Percentiles rank a stretch among this genome's conserved stretches.
phyloP scores from a whole-genome alignment of 2,329 filamentous ascomycete genomes.

The Colletotrichum limetticola region DNA sequence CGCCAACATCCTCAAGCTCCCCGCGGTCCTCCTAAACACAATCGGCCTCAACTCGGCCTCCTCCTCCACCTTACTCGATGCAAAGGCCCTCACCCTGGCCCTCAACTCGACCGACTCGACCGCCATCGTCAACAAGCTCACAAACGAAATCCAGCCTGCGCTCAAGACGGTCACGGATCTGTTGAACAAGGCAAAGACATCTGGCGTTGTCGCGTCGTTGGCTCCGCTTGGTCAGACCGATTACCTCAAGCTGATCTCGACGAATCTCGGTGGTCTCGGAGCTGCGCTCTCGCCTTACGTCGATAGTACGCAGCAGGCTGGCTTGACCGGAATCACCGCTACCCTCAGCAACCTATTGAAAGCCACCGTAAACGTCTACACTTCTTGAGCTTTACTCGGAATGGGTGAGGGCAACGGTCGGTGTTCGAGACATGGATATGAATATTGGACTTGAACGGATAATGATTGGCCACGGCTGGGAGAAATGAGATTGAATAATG shows the following conservation, averaged over 20 bases:
- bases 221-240: neutral
- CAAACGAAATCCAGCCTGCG: neutral
- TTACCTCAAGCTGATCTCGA: neutral
- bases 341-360: neutral
- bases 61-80: neutral
- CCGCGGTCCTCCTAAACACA: neutral
- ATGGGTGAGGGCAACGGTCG: no score
- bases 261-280: neutral
- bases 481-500: neutral
- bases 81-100: neutral
- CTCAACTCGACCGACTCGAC: neutral
- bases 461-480: neutral
- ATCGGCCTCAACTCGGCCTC: neutral
- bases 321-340: rapidly evolving
- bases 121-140: neutral
- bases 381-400: no score
- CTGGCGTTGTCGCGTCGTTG: rapidly evolving
- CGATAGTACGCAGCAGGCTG: neutral
- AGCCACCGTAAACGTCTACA: neutral
- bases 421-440: no score
- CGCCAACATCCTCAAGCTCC: no score
- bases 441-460: no score
- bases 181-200: neutral
- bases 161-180: neutral
- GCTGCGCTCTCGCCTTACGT: neutral